phyloP scores from a whole-genome alignment of 2,329 filamentous ascomycete species.

The Rhynchosporium agropyri region DNA sequence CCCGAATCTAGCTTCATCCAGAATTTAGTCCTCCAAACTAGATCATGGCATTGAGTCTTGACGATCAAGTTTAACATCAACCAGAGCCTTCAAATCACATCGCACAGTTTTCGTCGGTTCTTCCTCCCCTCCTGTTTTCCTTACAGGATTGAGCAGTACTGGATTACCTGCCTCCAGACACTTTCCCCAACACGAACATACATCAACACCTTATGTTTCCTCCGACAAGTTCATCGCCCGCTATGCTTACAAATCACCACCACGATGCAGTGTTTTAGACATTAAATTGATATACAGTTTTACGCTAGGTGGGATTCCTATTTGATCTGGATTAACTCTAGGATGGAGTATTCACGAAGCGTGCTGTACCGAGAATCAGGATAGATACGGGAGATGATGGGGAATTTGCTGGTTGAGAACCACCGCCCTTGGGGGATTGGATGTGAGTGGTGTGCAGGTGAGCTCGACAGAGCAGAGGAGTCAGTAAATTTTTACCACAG shows the following conservation, averaged over 20 bases:
- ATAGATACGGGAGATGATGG: conserved; percentile 29
- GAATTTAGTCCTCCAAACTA: background rate
- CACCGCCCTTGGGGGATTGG: conserved; percentile 23
- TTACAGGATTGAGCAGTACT: conserved; percentile 13
- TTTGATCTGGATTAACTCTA: conserved; percentile 32
- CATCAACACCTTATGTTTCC: conserved; percentile 25
- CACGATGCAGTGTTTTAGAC: conserved; percentile 24
- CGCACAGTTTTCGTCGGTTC: background rate
- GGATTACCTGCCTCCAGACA: conserved; percentile 22
- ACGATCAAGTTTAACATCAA: conserved; percentile 24
- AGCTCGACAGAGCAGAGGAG: conserved; percentile 25
- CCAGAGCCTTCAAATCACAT: conserved; percentile 20
- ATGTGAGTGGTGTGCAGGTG: conserved; percentile 23
- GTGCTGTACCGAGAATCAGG: conserved; percentile 31
- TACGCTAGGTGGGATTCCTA: conserved; percentile 15
- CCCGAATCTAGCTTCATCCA: too few species aligned
- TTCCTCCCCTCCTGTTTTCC: background rate
- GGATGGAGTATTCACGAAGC: conserved; percentile 26
- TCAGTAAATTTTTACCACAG: conserved; percentile 26
- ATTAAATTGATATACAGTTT: conserved; percentile 29
- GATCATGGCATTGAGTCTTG: background rate
- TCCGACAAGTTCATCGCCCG: conserved; percentile 22
- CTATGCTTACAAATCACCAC: conserved; percentile 14
- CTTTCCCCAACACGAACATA: conserved; percentile 22
- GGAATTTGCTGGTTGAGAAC: conserved; percentile 29